Evolutionary conservation across 257 asterid species (phyloP).

Genomic region (Capsicum rhomboideum): DNA sequence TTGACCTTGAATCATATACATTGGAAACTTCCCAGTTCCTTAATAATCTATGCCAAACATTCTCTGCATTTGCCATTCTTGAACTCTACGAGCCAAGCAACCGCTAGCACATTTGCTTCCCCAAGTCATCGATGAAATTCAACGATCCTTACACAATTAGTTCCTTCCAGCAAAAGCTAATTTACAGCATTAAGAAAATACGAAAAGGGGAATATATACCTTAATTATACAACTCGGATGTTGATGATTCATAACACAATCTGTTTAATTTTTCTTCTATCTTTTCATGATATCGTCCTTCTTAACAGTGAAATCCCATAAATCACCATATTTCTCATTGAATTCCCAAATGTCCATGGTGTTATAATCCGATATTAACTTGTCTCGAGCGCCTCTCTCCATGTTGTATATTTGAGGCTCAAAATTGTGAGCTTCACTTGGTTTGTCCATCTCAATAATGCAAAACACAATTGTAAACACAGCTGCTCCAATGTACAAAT

Average conservation of each 20-base stretch:
- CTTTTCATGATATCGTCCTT: constrained; percentile 55
- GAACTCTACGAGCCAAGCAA: too few relatives aligned
- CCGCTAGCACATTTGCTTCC: not conserved
- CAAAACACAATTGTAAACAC: constrained; percentile 53
- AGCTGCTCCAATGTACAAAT: constrained; percentile 77
- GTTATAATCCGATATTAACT: constrained; percentile 75
- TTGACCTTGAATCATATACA: too few relatives aligned
- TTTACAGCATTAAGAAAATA: not conserved
- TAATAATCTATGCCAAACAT: too few relatives aligned
- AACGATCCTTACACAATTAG: too few relatives aligned
- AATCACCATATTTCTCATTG: constrained; percentile 75
- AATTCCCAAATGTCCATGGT: constrained; percentile 91
- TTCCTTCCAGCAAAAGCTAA: too few relatives aligned
- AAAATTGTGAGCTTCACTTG: constrained; percentile 86
- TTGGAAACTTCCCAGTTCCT: too few relatives aligned
- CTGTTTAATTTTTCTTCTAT: constrained; percentile 1
- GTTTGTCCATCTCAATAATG: constrained; percentile 77
- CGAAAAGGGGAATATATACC: not conserved
- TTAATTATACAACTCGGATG: not conserved
- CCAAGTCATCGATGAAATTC: not conserved
- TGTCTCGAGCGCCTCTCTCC: constrained; percentile 87
- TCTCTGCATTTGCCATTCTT: too few relatives aligned
- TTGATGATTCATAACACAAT: not conserved
- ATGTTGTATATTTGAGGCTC: constrained; percentile 84
- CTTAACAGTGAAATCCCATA: constrained; percentile 77